Evolutionary conservation across 148 eudicot genomes (phyloP), one percentile per base, ranked within the genome.

Genomic region (Rhododendron henanense): DNA sequence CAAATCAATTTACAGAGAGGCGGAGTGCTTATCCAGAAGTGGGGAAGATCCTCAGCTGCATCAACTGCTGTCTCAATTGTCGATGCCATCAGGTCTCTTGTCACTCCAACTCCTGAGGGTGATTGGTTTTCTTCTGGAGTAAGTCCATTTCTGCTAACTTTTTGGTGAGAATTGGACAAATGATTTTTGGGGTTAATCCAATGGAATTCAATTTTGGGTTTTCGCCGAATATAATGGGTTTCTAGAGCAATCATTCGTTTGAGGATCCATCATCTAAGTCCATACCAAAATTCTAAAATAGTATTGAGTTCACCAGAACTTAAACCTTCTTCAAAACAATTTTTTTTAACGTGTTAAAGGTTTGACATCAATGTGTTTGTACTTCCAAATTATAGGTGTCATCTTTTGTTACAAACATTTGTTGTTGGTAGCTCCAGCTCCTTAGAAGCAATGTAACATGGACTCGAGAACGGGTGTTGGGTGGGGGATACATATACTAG

Each of bases 1-100:
- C 8, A 41, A 73, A 50, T 71, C 79, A 16, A n/a, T 88, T 14
- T 90, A 79, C 92, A 97, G 99, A 97, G 99, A 91, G 99, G 98
- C 41, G 99, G 99, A 1, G 94, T 82, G 37, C 91, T 97, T 18
- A 97, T 97, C 80, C 65, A 97, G 91, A 97, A 97, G 87, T 97
- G 99, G 99, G 99, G 99, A 88, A 89, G 99, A 90, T 97, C 99
- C 37, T 97, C 99, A 67, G 99, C 98, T 63, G 99, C 99, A 86
- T 97, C 99, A 57, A 97, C 99, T 78, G 90, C 99, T 1, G 99
- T 93, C 78, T 97, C 99, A 57, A 92, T 97, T 80, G 98, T 86
- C 35, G 99, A 97, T 88, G 99, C 95, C 39, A 97, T 97, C 13
- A 93, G 90, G 84, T 97, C 99, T 80, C 98, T 97, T 35, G 88